A percentile compares a stretch with the other conserved stretches of the same genome.
These are phyloP conservation scores for Mrakia hoshinonis DNA, from an alignment of 768 basidiomycete genomes.

Conservation along the genomic window DNA sequence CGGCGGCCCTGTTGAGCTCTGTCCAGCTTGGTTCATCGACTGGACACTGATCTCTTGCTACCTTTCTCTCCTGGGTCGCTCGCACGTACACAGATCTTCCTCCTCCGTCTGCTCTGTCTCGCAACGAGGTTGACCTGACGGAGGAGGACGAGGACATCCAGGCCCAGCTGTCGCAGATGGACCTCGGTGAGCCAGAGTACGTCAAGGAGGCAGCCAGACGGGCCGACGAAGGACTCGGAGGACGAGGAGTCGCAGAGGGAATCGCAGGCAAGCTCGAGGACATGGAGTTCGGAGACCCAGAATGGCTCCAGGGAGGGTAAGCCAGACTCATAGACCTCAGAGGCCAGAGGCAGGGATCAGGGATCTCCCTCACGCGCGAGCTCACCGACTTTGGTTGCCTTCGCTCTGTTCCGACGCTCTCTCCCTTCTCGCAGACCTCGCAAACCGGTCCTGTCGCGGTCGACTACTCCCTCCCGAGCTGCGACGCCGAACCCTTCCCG, in stretches of 20 bases:
- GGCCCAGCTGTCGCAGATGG: constrained; percentile 37
- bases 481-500: constrained; percentile 1
- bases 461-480: constrained; percentile 23
- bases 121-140: background rate
- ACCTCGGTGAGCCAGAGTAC: constrained; percentile 39
- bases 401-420: background rate
- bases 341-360: no score
- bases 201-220: constrained; percentile 33
- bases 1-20: no score
- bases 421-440: background rate
- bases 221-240: constrained; percentile 27
- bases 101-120: constrained; percentile 16
- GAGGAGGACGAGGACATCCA: constrained; percentile 16
- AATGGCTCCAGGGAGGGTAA: constrained; percentile 39
- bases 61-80: background rate
- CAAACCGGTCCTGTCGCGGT: constrained; percentile 9
- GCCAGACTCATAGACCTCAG: constrained; percentile 20
- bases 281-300: constrained; percentile 24
- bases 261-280: constrained; percentile 17
- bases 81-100: constrained; percentile 15
- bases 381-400: constrained; percentile 31
- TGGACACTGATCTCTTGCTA: no score
- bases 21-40: no score
- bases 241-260: constrained; percentile 34
- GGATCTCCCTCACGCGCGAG: background rate